These are phyloP conservation scores for Drechslerella dactyloides DNA, from an alignment of 2,329 filamentous ascomycete genomes.

Conservation along the genomic window DNA sequence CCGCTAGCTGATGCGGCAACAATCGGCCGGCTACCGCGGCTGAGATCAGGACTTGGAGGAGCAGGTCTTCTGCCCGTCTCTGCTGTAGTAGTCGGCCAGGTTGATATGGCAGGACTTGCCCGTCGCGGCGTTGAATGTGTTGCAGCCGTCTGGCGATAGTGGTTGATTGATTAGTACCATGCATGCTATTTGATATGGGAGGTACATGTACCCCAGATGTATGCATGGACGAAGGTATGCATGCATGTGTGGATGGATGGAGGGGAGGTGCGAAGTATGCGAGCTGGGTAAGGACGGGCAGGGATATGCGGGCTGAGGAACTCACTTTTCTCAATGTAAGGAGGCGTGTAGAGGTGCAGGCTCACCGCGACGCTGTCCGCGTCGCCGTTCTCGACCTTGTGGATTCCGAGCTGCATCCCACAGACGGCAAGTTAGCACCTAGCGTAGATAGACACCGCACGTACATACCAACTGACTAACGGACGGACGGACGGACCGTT, in stretches of 20 bases:
- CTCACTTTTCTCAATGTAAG: slow-evolving; percentile 65
- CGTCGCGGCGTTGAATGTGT: slow-evolving; percentile 66
- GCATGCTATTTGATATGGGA: neutral
- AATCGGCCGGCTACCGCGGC: neutral
- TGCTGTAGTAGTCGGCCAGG: slow-evolving; percentile 62
- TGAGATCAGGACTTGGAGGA: slow-evolving; percentile 54
- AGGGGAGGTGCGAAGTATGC: neutral
- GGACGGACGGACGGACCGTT: neutral
- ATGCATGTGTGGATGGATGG: neutral
- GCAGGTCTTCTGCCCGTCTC: slow-evolving; percentile 60
- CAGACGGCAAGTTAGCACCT: neutral
- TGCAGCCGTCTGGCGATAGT: slow-evolving; percentile 62
- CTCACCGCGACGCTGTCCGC: slow-evolving; percentile 66
- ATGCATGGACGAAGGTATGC: neutral
- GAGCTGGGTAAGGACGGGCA: neutral
- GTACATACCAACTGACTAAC: slow-evolving; percentile 12
- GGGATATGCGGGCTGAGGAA: slow-evolving; percentile 1
- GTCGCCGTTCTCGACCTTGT: slow-evolving; percentile 68
- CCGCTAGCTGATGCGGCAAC: too few relatives aligned
- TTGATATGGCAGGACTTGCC: slow-evolving; percentile 65
- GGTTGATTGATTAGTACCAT: slow-evolving; percentile 8
- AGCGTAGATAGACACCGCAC: too few relatives aligned
- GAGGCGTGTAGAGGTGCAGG: slow-evolving; percentile 69
- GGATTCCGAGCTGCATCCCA: slow-evolving; percentile 62
- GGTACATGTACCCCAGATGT: neutral